A percentile compares a stretch with the other conserved stretches of the same genome.
Conservation (phyloP, 2,329 filamentous ascomycete species). For the Coniochaeta sp. region DNA sequence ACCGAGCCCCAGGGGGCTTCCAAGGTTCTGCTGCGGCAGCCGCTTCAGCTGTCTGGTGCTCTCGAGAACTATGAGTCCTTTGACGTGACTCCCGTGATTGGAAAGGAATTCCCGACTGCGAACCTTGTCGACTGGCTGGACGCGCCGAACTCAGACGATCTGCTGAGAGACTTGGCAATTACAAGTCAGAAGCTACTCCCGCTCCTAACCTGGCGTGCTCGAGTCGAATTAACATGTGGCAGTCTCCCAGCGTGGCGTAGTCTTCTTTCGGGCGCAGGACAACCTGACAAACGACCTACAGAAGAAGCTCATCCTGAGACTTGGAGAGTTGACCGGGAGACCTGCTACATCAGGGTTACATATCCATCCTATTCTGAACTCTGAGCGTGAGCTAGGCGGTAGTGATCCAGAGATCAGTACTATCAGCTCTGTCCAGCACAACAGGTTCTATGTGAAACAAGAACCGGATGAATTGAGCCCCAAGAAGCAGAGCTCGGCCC, state of each 20-base stretch:
- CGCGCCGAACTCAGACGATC: constrained; percentile 53
- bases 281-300: constrained; percentile 49
- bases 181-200: constrained; percentile 38
- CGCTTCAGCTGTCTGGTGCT: constrained; percentile 40
- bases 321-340: constrained; percentile 53
- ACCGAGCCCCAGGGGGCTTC: not conserved
- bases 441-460: constrained; percentile 25
- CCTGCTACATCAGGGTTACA: constrained; percentile 50
- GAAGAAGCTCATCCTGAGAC: constrained; percentile 49
- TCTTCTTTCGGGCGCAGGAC: constrained; percentile 56
- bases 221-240: not conserved
- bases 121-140: constrained; percentile 54
- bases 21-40: constrained; percentile 14
- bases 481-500: constrained; percentile 23
- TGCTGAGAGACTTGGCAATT: constrained; percentile 59
- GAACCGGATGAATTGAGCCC: constrained; percentile 17
- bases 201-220: not conserved
- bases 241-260: constrained; percentile 57
- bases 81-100: constrained; percentile 55
- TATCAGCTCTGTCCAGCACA: constrained; percentile 45
- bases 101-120: constrained; percentile 50
- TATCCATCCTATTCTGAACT: constrained; percentile 52
- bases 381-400: constrained; percentile 41
- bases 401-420: constrained; percentile 48
- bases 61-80: constrained; percentile 46